Conservation (phyloP, 768 basidiomycete genomes). For the Hemileccinum impolitum region DNA sequence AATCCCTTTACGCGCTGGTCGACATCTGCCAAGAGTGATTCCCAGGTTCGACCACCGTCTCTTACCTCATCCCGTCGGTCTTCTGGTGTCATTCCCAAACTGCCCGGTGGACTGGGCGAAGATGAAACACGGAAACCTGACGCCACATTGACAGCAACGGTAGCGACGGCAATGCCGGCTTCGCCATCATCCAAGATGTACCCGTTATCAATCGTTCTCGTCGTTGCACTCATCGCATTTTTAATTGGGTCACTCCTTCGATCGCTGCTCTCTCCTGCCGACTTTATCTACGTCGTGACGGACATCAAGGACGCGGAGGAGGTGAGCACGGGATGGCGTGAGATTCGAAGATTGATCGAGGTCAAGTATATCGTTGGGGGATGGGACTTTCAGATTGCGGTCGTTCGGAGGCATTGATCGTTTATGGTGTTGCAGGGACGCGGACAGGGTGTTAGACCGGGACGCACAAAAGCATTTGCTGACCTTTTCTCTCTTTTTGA, state of each 20-base stretch:
- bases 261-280: constrained; percentile 84
- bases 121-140: constrained; percentile 12
- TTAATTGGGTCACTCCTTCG: constrained; percentile 88
- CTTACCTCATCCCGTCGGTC: constrained; percentile 22
- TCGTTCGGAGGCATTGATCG: constrained; percentile 65
- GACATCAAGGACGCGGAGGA: constrained; percentile 54
- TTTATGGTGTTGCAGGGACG: neutral
- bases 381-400: constrained; percentile 87
- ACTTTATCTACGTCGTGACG: constrained; percentile 80
- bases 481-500: neutral
- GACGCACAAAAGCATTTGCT: neutral
- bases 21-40: constrained; percentile 24
- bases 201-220: constrained; percentile 56
- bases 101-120: constrained; percentile 36
- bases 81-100: constrained; percentile 21
- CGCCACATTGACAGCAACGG: neutral
- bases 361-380: constrained; percentile 78
- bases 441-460: too few species aligned
- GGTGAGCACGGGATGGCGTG: constrained; percentile 67
- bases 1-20: constrained; percentile 56
- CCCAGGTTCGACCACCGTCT: constrained; percentile 20
- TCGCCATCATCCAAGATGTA: constrained; percentile 25
- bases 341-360: constrained; percentile 78
- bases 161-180: constrained; percentile 4
- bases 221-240: constrained; percentile 84